A percentile compares a stretch with the other conserved stretches of the same genome.
These are phyloP conservation scores for Apostasia shenzhenica DNA, from an alignment of 106 monocot species.

Conservation along the genomic window DNA sequence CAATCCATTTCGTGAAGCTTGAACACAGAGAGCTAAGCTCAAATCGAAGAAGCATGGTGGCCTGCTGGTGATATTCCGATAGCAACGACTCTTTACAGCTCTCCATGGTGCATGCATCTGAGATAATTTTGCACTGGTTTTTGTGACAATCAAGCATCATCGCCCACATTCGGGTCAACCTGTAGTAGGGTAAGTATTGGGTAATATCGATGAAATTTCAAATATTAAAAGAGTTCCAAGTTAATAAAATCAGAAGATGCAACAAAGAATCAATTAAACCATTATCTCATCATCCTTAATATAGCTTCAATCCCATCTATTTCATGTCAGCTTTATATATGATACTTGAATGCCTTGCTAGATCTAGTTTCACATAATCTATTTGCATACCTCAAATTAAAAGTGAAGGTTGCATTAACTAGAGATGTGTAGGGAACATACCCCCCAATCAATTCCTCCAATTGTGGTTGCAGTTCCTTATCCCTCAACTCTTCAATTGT, in stretches of 20 bases:
- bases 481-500: constrained; percentile 83
- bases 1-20: constrained; percentile 80
- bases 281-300: no score
- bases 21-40: constrained; percentile 56
- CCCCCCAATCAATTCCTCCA: constrained; percentile 90
- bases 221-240: no score
- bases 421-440: constrained; percentile 19
- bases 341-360: no score
- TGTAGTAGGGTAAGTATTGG: constrained; percentile 14
- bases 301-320: no score
- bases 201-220: no score
- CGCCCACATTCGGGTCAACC: constrained; percentile 82
- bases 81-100: constrained; percentile 31
- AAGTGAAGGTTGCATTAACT: neutral
- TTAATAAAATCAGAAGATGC: no score
- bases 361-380: no score
- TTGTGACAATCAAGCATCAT: constrained; percentile 75
- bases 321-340: no score
- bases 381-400: neutral
- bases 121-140: constrained; percentile 49
- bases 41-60: constrained; percentile 27
- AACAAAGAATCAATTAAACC: no score
- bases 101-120: constrained; percentile 25
- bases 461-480: constrained; percentile 87
- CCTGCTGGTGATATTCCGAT: constrained; percentile 50